Conservation (phyloP, 148 eudicot genomes). For the Cornus controversa region DNA sequence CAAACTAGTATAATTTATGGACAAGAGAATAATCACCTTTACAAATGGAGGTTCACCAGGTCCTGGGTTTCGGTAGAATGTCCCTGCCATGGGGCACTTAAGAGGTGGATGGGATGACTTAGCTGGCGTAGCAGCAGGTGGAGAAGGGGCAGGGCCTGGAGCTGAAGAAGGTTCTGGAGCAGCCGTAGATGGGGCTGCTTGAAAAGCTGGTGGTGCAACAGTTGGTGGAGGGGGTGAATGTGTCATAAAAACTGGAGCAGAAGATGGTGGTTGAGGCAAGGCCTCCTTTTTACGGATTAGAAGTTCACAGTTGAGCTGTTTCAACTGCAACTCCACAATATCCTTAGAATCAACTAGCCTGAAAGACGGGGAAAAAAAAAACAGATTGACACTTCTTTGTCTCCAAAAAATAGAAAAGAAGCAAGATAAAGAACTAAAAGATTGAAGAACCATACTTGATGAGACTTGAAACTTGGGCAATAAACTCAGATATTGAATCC, state of each 20-base stretch:
- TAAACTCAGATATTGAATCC: constrained; percentile 58
- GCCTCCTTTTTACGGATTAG: constrained; percentile 75
- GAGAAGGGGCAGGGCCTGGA: constrained; percentile 43
- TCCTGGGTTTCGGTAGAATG: constrained; percentile 71
- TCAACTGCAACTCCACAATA: constrained; percentile 67
- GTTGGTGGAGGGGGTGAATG: constrained; percentile 46
- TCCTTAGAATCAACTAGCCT: constrained; percentile 91
- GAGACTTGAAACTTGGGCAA: constrained; percentile 66
- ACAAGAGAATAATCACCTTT: constrained; percentile 44
- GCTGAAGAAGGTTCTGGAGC: constrained; percentile 9
- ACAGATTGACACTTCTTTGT: background rate
- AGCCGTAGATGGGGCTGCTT: constrained; percentile 30
- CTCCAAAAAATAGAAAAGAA: background rate
- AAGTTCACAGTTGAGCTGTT: constrained; percentile 76
- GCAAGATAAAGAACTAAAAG: background rate
- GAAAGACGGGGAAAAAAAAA: constrained; percentile 5
- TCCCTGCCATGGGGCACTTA: constrained; percentile 83
- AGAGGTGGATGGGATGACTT: constrained; percentile 67
- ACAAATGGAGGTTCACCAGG: constrained; percentile 85
- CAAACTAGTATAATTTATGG: background rate
- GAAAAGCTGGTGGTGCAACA: constrained; percentile 16
- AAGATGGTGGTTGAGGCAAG: constrained; percentile 43
- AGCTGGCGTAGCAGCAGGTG: constrained; percentile 28
- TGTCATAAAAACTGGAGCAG: constrained; percentile 46
- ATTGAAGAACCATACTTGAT: constrained; percentile 48